phyloP scores from a whole-genome alignment of 331 rosid genomes.

The Malus hybrid region DNA sequence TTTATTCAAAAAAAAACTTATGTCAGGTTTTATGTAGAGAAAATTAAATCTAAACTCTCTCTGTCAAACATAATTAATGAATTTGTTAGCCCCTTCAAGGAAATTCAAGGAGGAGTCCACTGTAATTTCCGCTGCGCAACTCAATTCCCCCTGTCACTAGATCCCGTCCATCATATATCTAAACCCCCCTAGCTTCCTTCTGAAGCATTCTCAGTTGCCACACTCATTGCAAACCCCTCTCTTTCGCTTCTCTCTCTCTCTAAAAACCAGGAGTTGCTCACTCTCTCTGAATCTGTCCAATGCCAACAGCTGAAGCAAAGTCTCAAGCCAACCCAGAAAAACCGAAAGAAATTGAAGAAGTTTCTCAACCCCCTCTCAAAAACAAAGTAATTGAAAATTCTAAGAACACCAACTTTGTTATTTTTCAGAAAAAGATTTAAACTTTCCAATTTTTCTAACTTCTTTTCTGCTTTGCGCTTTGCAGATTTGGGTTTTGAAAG shows the following conservation, averaged over 20 bases:
- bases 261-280: background rate
- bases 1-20: too few species aligned
- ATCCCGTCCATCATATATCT: too few species aligned
- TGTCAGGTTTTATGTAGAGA: too few species aligned
- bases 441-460: background rate
- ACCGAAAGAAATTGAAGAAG: slow-evolving; percentile 28
- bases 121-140: too few species aligned
- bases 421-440: background rate
- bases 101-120: too few species aligned
- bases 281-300: slow-evolving; percentile 1
- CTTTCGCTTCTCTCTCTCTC: background rate
- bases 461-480: background rate
- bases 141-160: too few species aligned
- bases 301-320: background rate
- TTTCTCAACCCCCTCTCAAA: slow-evolving; percentile 32
- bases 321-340: slow-evolving; percentile 4
- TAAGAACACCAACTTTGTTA: background rate
- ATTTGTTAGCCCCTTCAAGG: too few species aligned
- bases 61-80: too few species aligned
- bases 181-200: too few species aligned
- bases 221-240: background rate
- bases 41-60: too few species aligned
- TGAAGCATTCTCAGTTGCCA: slow-evolving; percentile 1
- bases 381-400: slow-evolving; percentile 38
- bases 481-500: slow-evolving; percentile 53